Conservation (phyloP, 1,284 basidiomycete species). For the Mycena citricolor region DNA sequence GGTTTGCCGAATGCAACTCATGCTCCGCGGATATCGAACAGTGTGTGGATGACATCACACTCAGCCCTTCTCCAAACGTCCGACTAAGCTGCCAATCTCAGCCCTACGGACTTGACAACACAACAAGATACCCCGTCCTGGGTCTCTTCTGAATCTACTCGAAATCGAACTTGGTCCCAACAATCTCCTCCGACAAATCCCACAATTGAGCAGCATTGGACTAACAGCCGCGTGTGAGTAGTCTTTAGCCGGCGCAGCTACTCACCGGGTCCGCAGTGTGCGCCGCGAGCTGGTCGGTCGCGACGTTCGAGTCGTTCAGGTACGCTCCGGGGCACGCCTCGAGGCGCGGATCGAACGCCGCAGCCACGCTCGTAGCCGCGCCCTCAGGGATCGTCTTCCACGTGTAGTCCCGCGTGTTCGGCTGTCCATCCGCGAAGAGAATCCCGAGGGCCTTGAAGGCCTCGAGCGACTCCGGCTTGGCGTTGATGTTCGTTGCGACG, state of each 20-base stretch:
- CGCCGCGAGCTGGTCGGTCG: neutral
- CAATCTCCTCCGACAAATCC: conserved; percentile 1
- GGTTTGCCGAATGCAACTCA: too few species aligned
- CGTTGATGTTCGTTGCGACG: neutral
- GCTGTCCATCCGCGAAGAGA: neutral
- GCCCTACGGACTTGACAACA: too few species aligned
- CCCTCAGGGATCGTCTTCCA: conserved; percentile 1
- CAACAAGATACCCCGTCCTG: too few species aligned
- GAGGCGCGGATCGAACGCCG: neutral
- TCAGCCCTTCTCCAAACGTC: too few species aligned
- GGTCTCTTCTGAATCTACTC: too few species aligned
- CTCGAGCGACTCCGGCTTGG: neutral
- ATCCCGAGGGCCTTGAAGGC: neutral
- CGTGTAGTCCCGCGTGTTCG: neutral
- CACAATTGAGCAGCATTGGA: neutral
- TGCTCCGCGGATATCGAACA: too few species aligned
- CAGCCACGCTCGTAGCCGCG: neutral
- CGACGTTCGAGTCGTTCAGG: conserved; percentile 1
- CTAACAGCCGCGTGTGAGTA: too few species aligned
- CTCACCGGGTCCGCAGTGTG: neutral
- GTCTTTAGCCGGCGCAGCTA: neutral
- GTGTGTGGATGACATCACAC: too few species aligned
- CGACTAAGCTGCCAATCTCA: too few species aligned
- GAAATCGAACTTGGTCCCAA: conserved; percentile 3
- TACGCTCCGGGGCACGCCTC: neutral